Conservation (phyloP, 768 basidiomycete species). For the Boletus sp. region DNA sequence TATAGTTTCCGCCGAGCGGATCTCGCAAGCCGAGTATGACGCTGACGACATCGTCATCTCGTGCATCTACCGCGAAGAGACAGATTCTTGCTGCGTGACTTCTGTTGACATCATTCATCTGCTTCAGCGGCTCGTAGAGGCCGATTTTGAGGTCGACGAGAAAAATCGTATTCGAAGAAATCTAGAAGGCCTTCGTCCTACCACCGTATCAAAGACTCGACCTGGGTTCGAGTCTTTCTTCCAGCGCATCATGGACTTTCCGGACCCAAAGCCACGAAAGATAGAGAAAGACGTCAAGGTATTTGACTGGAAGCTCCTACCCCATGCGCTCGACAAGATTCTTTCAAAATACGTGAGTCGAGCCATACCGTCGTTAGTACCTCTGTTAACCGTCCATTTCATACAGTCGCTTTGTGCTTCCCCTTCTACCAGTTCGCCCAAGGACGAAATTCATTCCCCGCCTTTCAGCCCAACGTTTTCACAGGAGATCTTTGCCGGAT, state of each 20-base stretch:
- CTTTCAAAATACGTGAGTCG: slow-evolving; percentile 77
- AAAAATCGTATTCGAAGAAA: slow-evolving; percentile 96
- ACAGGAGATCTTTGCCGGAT: not conserved
- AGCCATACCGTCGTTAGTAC: not conserved
- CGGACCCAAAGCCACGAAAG: slow-evolving; percentile 89
- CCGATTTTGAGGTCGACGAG: slow-evolving; percentile 87
- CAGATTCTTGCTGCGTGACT: slow-evolving; percentile 80
- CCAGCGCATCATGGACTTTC: slow-evolving; percentile 94
- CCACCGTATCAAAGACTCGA: slow-evolving; percentile 86
- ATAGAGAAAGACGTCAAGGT: slow-evolving; percentile 97
- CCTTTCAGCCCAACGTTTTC: slow-evolving; percentile 30
- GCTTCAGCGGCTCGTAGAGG: slow-evolving; percentile 73
- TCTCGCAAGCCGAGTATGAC: slow-evolving; percentile 70
- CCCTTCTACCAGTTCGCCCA: slow-evolving; percentile 26
- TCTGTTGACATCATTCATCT: slow-evolving; percentile 96
- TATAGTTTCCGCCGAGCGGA: slow-evolving; percentile 74
- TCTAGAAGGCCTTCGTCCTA: slow-evolving; percentile 88
- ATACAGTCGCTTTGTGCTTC: slow-evolving; percentile 49
- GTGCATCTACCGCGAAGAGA: slow-evolving; percentile 86
- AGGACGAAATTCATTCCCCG: slow-evolving; percentile 29
- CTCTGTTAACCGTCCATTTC: slow-evolving; percentile 1
- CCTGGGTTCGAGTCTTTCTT: slow-evolving; percentile 83
- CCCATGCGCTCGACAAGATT: slow-evolving; percentile 74
- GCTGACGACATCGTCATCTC: slow-evolving; percentile 83
- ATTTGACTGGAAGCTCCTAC: slow-evolving; percentile 72